A percentile compares a stretch with the other conserved stretches of the same genome.
Evolutionary conservation across 176 grass and related monocot genomes (phyloP).

Genomic region (Zoysia pacifica): DNA sequence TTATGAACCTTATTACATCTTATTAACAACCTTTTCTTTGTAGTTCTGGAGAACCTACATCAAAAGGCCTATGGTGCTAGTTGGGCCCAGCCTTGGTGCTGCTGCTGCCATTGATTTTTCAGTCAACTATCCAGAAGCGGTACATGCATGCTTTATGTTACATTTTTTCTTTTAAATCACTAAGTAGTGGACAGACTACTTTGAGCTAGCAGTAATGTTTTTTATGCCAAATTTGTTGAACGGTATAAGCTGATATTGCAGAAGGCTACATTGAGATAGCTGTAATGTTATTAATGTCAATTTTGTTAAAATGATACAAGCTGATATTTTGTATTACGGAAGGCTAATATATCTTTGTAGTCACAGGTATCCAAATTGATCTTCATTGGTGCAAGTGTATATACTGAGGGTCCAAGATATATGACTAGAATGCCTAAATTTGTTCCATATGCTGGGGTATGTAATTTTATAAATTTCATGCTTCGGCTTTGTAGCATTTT

Average conservation of each 20-base stretch:
- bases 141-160: slow-evolving; percentile 44
- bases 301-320: no score
- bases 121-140: slow-evolving; percentile 72
- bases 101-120: slow-evolving; percentile 94
- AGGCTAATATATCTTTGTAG: neutral
- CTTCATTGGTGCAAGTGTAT: slow-evolving; percentile 89
- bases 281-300: no score
- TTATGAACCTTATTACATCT: slow-evolving; percentile 1
- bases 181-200: neutral
- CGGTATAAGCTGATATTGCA: neutral
- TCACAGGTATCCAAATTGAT: slow-evolving; percentile 82
- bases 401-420: slow-evolving; percentile 68
- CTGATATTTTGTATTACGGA: no score
- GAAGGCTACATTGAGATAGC: neutral
- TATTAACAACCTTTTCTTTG: slow-evolving; percentile 17
- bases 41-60: slow-evolving; percentile 90
- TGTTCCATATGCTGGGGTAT: slow-evolving; percentile 81
- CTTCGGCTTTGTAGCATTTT: neutral
- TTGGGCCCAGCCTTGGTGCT: slow-evolving; percentile 89
- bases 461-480: slow-evolving; percentile 26
- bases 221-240: neutral
- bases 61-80: slow-evolving; percentile 86
- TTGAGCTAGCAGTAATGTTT: neutral
- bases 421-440: slow-evolving; percentile 74
- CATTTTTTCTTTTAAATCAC: slow-evolving; percentile 1